Evolutionary conservation across 1,139 yeast species (phyloP), one percentile per base, ranked within the genome.

Genomic region (Saccharomyces hybrid): DNA sequence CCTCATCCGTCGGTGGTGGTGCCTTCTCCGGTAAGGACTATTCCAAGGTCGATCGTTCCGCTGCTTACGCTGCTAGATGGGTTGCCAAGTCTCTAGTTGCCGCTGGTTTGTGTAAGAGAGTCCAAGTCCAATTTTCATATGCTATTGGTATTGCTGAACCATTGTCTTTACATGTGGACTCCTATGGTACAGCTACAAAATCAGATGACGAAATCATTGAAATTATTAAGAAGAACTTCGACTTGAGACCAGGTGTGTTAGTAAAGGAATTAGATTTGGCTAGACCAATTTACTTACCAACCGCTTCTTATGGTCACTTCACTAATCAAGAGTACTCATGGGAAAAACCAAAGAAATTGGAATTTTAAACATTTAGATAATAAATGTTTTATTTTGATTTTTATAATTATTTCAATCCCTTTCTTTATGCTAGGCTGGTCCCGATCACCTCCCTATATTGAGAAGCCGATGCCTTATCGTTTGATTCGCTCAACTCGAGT

Each of bases 1-100:
- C 99, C 95, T 97, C 99, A 78, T 98, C 99, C 70, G 99, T 93
- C 82, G 99, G 99, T 79, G 99, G 99, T 82, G 99, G 99, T 83
- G 99, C 99, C 64, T 93, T 95, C 90, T 88, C 97, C 61, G 99
- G 99, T 78, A 93, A 93, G 83, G 99, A 93, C 78, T 93, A 89
- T 88, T 89, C 98, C 74, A 93, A 93, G 83, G 99, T 93, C 72
- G 99, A 93, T 78, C 89, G 99, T 82, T 93, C 99, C 64, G 99
- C 99, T 73, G 99, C 99, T 65, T 93, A 93, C 74, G 98, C 99
- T 71, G 99, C 99, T 68, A 90, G 99, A 82, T 95, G 99, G 99
- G 97, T 93, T 69, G 99, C 99, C 75, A 93, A 93, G 82, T 93
- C 99, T 58, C 83, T 93, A 70, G 95, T 93, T 63, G 80, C 82